phyloP scores from a whole-genome alignment of 495 filamentous ascomycete species.

The Podospora didyma region DNA sequence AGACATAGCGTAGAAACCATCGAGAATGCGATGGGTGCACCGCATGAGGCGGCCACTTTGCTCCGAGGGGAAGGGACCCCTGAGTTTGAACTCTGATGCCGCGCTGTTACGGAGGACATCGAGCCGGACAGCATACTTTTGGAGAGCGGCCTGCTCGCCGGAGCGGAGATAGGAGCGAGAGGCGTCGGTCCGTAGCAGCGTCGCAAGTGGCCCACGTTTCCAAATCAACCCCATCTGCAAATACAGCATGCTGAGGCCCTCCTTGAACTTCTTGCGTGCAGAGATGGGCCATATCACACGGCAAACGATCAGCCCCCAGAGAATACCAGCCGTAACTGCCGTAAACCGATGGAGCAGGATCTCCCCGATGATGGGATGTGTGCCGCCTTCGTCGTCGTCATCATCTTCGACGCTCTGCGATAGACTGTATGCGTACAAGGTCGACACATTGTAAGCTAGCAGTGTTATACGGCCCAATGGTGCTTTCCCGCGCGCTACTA shows the following conservation, averaged over 20 bases:
- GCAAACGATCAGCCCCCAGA: constrained; percentile 92
- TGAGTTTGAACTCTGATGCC: constrained; percentile 74
- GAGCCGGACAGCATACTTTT: constrained; percentile 57
- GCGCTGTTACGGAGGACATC: constrained; percentile 73
- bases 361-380: constrained; percentile 75
- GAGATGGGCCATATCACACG: constrained; percentile 90
- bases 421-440: constrained; percentile 89
- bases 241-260: constrained; percentile 81
- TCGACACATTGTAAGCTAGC: constrained; percentile 95
- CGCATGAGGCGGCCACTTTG: constrained; percentile 68
- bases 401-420: constrained; percentile 74
- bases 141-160: constrained; percentile 69
- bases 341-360: constrained; percentile 89
- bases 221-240: constrained; percentile 93
- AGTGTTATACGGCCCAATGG: constrained; percentile 90
- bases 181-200: constrained; percentile 52
- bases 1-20: constrained; percentile 94
- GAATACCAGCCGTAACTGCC: constrained; percentile 78
- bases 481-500: constrained; percentile 75
- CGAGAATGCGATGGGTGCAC: constrained; percentile 76
- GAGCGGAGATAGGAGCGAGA: constrained; percentile 71
- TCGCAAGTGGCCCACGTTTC: constrained; percentile 87
- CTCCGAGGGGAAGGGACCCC: constrained; percentile 73
- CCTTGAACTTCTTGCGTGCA: constrained; percentile 78
- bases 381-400: constrained; percentile 80